Conservation (phyloP, 441 rosid species). For the Viola pubescens region DNA sequence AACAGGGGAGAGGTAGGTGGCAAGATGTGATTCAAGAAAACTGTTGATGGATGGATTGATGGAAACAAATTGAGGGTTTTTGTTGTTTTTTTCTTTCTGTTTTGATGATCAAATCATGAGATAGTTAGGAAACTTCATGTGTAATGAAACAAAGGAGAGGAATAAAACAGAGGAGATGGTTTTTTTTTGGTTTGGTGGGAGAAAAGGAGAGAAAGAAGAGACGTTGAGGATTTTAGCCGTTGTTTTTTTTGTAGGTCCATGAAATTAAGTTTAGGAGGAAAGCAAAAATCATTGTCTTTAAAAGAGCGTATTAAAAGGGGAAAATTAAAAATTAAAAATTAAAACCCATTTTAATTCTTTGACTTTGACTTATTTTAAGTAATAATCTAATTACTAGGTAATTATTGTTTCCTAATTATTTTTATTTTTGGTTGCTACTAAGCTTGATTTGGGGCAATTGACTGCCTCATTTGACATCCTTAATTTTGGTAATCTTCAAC, state of each 20-base stretch:
- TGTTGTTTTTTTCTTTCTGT: too few relatives aligned
- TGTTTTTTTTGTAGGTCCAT: not conserved
- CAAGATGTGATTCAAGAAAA: not conserved
- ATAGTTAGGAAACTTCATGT: not conserved
- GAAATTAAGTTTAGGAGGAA: not conserved
- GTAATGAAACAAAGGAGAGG: not conserved
- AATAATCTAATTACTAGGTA: not conserved
- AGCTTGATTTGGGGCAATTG: not conserved
- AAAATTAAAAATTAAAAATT: too few relatives aligned
- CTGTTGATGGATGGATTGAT: too few relatives aligned
- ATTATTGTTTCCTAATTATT: not conserved
- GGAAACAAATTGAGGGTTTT: not conserved
- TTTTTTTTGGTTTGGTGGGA: not conserved
- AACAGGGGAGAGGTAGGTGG: not conserved
- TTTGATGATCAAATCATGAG: not conserved
- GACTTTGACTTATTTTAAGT: not conserved
- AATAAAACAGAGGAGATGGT: not conserved
- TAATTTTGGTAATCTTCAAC: not conserved
- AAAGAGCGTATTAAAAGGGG: slow-evolving; percentile 4
- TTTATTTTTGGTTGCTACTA: not conserved
- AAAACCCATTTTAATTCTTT: not conserved
- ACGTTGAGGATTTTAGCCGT: slow-evolving; percentile 10
- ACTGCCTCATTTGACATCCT: not conserved
- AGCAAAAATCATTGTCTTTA: not conserved
- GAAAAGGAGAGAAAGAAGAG: slow-evolving; percentile 1